Evolutionary conservation across 768 basidiomycete genomes (phyloP), one percentile per base, ranked within the genome.

Genomic region (Suillus clintonianus): DNA sequence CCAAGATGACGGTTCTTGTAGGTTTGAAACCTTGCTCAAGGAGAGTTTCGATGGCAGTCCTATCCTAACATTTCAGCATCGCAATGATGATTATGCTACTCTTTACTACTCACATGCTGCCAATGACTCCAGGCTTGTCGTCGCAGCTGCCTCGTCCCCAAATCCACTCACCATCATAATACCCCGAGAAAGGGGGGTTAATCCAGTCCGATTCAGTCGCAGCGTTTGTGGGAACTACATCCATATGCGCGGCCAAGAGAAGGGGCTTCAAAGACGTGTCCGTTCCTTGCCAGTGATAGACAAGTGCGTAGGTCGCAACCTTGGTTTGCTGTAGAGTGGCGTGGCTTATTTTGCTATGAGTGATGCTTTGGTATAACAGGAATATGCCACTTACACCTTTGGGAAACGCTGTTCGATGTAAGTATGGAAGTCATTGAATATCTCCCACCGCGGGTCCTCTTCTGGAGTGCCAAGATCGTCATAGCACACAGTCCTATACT

Each of bases 291-390:
- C 86, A 89, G 24, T 81, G 80, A 69, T 85, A 87, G 2, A 89
- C 74, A n/a, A 89, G 77, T 0, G 84, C 88, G 55, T 84, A 87
- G 0, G 83, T 87, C 67, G 87, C 87, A 62, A 89, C 80, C 64
- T 81, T 82, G 11, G 83, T 84, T 53, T 87, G 79, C 47, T 78
- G 65, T 6, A 89, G 78, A 32, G 75, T 77, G 3, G 77, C 61
- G 69, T 87, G 85, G 39, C 85, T 85, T 51, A 9, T 43, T 59
- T 24, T 54, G 8, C 15, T 22, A 19, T 61, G 64, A 42, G 61
- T 47, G 34, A 22, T 19, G 54, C 43, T 51, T 36, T n/a, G 41
- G 22, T 32, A 14, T 19, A 14, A 51, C 48, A 4, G 22, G 37
- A 47, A 7, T 27, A 10, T 48, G 13, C 39, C 5, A 77, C 78